Percentiles rank a stretch among this genome's conserved stretches.
These are phyloP conservation scores for Cyberlindnera mississippiensis DNA, from an alignment of 805 yeast species.

Conservation along the genomic window DNA sequence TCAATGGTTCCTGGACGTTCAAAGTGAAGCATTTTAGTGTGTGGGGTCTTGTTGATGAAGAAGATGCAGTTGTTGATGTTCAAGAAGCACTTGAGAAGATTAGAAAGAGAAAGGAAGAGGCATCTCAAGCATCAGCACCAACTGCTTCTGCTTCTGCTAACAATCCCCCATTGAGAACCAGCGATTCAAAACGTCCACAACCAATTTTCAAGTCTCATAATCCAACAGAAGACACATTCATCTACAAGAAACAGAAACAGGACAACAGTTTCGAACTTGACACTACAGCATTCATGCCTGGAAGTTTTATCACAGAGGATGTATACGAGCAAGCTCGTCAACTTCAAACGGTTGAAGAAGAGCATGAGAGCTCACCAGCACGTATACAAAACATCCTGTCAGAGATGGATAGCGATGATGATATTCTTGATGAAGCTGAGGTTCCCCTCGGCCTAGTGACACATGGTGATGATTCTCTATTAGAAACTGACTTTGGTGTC, in stretches of 20 bases:
- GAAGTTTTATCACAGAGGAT: conserved; percentile 25
- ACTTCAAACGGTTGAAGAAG: not conserved
- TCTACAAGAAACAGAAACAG: conserved; percentile 30
- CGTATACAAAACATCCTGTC: conserved; percentile 8
- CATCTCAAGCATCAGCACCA: conserved; percentile 3
- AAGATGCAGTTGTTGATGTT: conserved; percentile 52
- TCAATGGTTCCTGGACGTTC: conserved; percentile 73
- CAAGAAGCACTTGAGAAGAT: conserved; percentile 31
- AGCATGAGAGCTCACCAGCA: conserved; percentile 2
- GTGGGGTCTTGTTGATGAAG: conserved; percentile 84
- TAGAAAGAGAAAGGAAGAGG: conserved; percentile 17
- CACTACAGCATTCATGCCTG: conserved; percentile 24
- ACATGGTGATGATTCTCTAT: conserved; percentile 20
- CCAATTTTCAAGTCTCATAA: conserved; percentile 13
- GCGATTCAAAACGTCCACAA: conserved; percentile 1
- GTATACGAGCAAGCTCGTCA: conserved; percentile 6
- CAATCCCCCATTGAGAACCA: conserved; percentile 4
- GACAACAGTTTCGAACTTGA: conserved; percentile 22
- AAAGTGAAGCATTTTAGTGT: conserved; percentile 87
- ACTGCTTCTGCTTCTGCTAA: conserved; percentile 4
- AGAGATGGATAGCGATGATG: conserved; percentile 14
- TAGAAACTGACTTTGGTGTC: conserved; percentile 30
- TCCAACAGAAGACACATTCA: conserved; percentile 28
- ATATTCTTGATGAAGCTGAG: conserved; percentile 8
- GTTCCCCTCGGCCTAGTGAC: conserved; percentile 7